phyloP scores from a whole-genome alignment of 495 filamentous ascomycete species.

The Polyplosphaeria fusca region DNA sequence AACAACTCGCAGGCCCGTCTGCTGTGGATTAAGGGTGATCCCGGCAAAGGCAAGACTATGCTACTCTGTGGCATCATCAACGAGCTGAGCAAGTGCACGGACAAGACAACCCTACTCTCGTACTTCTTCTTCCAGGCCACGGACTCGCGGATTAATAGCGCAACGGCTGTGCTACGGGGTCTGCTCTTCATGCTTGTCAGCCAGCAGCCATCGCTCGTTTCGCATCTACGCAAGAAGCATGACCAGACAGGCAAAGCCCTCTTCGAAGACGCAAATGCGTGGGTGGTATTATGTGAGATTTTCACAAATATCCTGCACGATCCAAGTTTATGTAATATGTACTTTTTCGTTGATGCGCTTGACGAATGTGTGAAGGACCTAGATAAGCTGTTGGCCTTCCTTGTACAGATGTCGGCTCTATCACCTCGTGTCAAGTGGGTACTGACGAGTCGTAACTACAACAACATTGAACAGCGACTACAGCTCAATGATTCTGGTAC shows the following conservation, averaged over 20 bases:
- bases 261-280: too few species aligned
- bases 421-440: constrained; percentile 41
- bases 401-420: constrained; percentile 23
- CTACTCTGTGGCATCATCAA: too few species aligned
- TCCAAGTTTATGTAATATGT: constrained; percentile 26
- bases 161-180: constrained; percentile 42
- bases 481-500: constrained; percentile 8
- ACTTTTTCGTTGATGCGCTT: constrained; percentile 32
- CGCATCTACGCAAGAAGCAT: too few species aligned
- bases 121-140: constrained; percentile 17
- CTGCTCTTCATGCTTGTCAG: constrained; percentile 44
- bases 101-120: not conserved
- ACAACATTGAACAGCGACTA: constrained; percentile 38
- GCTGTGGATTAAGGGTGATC: constrained; percentile 5
- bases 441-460: constrained; percentile 39
- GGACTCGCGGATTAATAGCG: too few species aligned
- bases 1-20: not conserved
- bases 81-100: too few species aligned
- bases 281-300: too few species aligned
- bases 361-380: constrained; percentile 3
- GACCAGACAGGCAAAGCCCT: too few species aligned
- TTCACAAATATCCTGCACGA: constrained; percentile 38
- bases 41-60: too few species aligned
- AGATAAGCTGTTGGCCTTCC: constrained; percentile 17
- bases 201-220: too few species aligned